phyloP scores from a whole-genome alignment of 257 asterid genomes.

The Scutellaria baicalensis region DNA sequence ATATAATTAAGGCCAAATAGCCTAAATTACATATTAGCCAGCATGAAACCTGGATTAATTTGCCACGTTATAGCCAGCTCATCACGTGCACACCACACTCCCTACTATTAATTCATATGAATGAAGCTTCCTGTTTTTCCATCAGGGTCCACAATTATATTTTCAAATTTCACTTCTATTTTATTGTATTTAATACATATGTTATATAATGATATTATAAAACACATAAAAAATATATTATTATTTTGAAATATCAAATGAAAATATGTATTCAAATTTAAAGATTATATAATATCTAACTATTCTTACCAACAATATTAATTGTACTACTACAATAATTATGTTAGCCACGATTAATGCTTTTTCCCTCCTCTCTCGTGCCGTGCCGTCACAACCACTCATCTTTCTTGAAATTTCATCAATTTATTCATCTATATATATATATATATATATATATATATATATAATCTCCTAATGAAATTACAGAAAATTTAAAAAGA shows the following conservation, averaged over 20 bases:
- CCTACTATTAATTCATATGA: constrained; percentile 9
- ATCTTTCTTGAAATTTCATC: constrained; percentile 16
- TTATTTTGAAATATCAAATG: no score
- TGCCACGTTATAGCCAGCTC: constrained; percentile 25
- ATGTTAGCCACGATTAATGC: constrained; percentile 16
- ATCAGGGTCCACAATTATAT: no score
- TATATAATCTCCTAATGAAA: neutral
- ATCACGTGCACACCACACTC: constrained; percentile 42
- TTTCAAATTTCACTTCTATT: no score
- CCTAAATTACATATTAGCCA: constrained; percentile 1
- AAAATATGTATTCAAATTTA: no score
- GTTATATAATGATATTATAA: no score
- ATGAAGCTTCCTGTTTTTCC: constrained; percentile 10
- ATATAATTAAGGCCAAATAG: neutral
- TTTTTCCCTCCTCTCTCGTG: constrained; percentile 19
- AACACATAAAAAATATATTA: no score
- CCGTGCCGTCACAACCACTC: constrained; percentile 83
- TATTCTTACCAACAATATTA: constrained; percentile 15
- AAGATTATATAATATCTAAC: no score
- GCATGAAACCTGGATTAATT: constrained; percentile 17
- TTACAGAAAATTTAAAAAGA: neutral
- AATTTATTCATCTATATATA: constrained; percentile 1
- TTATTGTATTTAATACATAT: no score
- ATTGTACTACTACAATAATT: constrained; percentile 12
- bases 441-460: neutral